A percentile compares a stretch with the other conserved stretches of the same genome.
Evolutionary conservation across 495 filamentous ascomycete genomes (phyloP).

Genomic region (Penicillium subrubescens): DNA sequence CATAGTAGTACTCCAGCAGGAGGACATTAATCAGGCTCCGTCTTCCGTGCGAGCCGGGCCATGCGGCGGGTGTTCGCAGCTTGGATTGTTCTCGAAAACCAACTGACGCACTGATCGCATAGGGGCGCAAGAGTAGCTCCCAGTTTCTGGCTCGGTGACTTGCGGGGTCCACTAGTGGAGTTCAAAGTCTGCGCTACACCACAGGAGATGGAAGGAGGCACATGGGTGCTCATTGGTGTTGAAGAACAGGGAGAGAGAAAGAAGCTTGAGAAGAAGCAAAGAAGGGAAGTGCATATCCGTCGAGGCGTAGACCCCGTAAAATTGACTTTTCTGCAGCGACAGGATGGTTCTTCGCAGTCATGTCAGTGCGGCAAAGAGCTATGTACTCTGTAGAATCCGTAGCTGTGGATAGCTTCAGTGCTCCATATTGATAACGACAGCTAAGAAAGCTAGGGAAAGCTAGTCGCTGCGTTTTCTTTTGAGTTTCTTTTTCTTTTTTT

Average conservation of each 20-base stretch:
- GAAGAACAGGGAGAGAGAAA: neutral
- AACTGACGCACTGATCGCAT: slow-evolving; percentile 28
- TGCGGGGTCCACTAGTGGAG: slow-evolving; percentile 25
- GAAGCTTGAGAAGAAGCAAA: neutral
- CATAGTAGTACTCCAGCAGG: neutral
- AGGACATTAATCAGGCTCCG: slow-evolving; percentile 5
- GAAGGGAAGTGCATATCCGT: neutral
- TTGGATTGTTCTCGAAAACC: slow-evolving; percentile 23
- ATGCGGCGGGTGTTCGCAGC: slow-evolving; percentile 8
- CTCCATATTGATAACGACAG: neutral
- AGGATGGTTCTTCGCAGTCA: neutral
- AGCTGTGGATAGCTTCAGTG: neutral
- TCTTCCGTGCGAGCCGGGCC: slow-evolving; percentile 9
- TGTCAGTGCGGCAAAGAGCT: neutral
- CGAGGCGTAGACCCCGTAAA: neutral
- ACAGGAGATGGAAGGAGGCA: slow-evolving; percentile 18
- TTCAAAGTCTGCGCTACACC: slow-evolving; percentile 12
- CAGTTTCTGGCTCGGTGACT: slow-evolving; percentile 8
- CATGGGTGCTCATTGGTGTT: slow-evolving; percentile 6
- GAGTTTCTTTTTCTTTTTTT: neutral
- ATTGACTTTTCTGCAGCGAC: neutral
- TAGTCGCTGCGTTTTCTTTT: neutral
- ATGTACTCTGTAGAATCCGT: neutral
- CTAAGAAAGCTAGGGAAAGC: neutral
- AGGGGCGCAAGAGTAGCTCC: slow-evolving; percentile 5